Conservation (phyloP, 2,329 filamentous ascomycete genomes). For the Fusarium caatingaense region DNA sequence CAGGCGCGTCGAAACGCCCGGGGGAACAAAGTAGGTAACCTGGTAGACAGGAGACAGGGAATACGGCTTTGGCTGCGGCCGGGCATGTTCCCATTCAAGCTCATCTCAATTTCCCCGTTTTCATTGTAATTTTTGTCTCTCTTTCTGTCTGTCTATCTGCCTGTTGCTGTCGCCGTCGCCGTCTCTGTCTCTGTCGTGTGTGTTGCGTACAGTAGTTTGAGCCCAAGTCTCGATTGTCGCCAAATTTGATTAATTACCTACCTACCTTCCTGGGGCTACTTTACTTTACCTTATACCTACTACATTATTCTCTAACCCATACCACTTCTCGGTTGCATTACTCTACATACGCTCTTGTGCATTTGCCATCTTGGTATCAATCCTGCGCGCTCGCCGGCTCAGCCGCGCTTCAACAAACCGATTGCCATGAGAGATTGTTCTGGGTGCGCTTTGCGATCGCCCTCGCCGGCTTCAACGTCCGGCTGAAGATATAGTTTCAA, state of each 20-base stretch:
- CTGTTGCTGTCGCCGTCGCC: background rate
- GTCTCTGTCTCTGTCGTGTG: constrained; percentile 6
- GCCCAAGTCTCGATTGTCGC: constrained; percentile 2
- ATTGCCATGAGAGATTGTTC: constrained; percentile 43
- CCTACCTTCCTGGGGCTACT: background rate
- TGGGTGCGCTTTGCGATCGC: constrained; percentile 39
- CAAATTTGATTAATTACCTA: background rate
- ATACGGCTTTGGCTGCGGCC: background rate
- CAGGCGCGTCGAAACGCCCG: constrained; percentile 30
- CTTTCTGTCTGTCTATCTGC: background rate
- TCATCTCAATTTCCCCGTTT: constrained; percentile 20
- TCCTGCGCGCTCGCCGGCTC: constrained; percentile 32
- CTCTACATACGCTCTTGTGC: background rate
- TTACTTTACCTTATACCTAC: background rate
- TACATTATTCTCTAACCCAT: background rate
- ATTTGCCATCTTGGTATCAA: background rate
- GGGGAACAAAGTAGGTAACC: constrained; percentile 2
- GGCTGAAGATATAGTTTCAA: constrained; percentile 28
- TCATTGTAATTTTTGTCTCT: background rate
- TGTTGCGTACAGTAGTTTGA: constrained; percentile 2
- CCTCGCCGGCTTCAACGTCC: constrained; percentile 39
- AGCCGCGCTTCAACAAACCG: constrained; percentile 33
- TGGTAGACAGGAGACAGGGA: background rate
- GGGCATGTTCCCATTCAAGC: constrained; percentile 2
- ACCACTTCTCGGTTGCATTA: background rate